Conservation (phyloP, 2,329 filamentous ascomycete genomes). For the Xylariales sp. region DNA sequence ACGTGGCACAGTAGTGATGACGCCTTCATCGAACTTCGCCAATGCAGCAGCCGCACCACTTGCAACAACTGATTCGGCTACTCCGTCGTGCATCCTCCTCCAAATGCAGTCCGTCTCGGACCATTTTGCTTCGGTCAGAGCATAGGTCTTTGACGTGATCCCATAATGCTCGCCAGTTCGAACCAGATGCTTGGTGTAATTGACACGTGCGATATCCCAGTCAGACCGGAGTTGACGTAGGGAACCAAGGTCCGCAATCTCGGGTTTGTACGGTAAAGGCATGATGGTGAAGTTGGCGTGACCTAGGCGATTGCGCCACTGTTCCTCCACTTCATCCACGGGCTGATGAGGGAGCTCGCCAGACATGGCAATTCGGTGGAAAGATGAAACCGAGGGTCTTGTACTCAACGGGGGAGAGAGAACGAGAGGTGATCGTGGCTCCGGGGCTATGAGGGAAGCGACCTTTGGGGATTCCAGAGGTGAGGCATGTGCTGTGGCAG, state of each 20-base stretch:
- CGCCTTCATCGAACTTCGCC: conserved; percentile 47
- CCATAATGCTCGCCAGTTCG: conserved; percentile 89
- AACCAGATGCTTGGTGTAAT: conserved; percentile 85
- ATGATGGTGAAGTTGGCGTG: conserved; percentile 91
- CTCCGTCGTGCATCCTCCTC: conserved; percentile 64
- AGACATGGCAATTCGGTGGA: conserved; percentile 44
- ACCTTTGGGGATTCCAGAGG: conserved; percentile 83
- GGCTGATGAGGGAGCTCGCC: conserved; percentile 44
- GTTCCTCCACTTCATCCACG: conserved; percentile 64
- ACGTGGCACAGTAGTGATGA: conserved; percentile 62
- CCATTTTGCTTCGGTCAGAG: conserved; percentile 86
- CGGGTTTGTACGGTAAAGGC: conserved; percentile 73
- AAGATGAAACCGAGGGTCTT: conserved; percentile 72
- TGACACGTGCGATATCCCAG: conserved; percentile 78
- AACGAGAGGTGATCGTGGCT: conserved; percentile 33
- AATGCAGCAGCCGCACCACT: conserved; percentile 32
- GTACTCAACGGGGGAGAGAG: conserved; percentile 72
- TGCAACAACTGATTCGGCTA: conserved; percentile 49
- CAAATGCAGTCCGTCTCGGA: conserved; percentile 70
- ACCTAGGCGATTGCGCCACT: conserved; percentile 79
- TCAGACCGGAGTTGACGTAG: conserved; percentile 64
- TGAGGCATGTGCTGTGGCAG: conserved; percentile 55
- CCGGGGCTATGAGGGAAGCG: conserved; percentile 48
- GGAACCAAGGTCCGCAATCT: conserved; percentile 51
- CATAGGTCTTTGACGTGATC: conserved; percentile 81